Base-by-base conservation (phyloP, 78 protist species). In the Trichosphaerium sp. region DNA sequence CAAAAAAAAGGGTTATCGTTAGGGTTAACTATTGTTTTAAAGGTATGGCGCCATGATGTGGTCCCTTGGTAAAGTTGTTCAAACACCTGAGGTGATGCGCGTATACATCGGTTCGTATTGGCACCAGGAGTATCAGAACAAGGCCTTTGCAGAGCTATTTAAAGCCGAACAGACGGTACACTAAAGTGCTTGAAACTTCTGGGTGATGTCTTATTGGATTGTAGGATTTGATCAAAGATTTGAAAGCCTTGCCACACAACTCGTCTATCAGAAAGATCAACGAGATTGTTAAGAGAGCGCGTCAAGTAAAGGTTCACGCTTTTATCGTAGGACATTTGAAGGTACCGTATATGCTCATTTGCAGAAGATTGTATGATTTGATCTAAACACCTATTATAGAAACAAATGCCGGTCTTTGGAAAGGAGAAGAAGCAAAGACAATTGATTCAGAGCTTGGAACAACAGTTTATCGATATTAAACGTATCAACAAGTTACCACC, bases 61-160 rank as follows among this genome's bases (percentile, higher is more conserved):
- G 94, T 41, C 80, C 6, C 71, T 92, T 0, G 83, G 88, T 29
- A 71, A 67, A 51, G 86, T 84, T 21, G 47, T 85, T 35, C 44
- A 14, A 5, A 70, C 88, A 47, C 89, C 93, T 28, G 90, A 88
- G 73, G 92, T 88, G 14, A 66, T 56, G 41, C 88, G 91, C 18
- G 96, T 92, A 15, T 89, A 82, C 48, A 44, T 92, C 38, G 92
- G 93, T 39, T 76, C 88, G n/a, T 92, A 89, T 71, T 89, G 94
- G 94, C 85, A 76, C 51, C 37, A 75, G 54, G 88, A 86, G 39
- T 64, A 65, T 18, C 71, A 51, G 15, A 70, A 79, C 38, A 47
- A 37, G 25, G 82, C 60, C 6, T 61, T 76, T 28, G 56, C 34
- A 28, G 51, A 12, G 23, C 88, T 88, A 8, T 84, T 88, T 28